These are phyloP conservation scores for Exsudoporus frostii DNA, from an alignment of 768 basidiomycete species.

Conservation along the genomic window DNA sequence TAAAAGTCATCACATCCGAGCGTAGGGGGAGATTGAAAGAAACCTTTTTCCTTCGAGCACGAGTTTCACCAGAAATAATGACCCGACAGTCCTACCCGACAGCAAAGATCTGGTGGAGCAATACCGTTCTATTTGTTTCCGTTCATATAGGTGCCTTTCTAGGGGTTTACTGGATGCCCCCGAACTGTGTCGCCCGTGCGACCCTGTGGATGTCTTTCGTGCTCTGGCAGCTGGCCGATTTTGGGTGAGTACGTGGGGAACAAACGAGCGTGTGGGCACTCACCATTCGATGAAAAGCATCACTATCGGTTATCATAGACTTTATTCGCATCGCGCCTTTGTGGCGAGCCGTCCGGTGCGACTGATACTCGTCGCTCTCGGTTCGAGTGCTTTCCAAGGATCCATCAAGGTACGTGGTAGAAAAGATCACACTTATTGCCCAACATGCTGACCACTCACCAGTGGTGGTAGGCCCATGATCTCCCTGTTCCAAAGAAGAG, in stretches of 20 bases:
- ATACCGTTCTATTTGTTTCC: background rate
- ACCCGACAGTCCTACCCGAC: background rate
- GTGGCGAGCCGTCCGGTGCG: constrained; percentile 1
- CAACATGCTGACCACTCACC: background rate
- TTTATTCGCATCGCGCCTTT: constrained; percentile 8
- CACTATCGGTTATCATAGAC: constrained; percentile 12
- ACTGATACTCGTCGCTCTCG: constrained; percentile 1
- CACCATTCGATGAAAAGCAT: constrained; percentile 2
- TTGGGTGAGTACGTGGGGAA: constrained; percentile 5
- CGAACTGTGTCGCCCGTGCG: background rate
- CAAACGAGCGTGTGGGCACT: background rate
- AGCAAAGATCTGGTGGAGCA: constrained; percentile 9
- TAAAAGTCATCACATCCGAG: background rate
- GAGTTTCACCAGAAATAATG: background rate
- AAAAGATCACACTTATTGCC: background rate
- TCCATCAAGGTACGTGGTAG: constrained; percentile 7
- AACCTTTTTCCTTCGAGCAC: background rate
- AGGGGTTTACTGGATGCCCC: constrained; percentile 6
- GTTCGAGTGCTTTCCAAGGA: constrained; percentile 9
- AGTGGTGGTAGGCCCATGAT: constrained; percentile 9
- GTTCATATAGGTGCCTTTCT: constrained; percentile 6
- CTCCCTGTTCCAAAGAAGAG: background rate
- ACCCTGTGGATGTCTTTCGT: constrained; percentile 4
- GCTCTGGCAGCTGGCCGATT: constrained; percentile 6
- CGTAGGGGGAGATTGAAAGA: background rate